A percentile compares a stretch with the other conserved stretches of the same genome.
Evolutionary conservation across 371 early-diverging fungal genomes (phyloP).

Genomic region (Rhizopus delemar): DNA sequence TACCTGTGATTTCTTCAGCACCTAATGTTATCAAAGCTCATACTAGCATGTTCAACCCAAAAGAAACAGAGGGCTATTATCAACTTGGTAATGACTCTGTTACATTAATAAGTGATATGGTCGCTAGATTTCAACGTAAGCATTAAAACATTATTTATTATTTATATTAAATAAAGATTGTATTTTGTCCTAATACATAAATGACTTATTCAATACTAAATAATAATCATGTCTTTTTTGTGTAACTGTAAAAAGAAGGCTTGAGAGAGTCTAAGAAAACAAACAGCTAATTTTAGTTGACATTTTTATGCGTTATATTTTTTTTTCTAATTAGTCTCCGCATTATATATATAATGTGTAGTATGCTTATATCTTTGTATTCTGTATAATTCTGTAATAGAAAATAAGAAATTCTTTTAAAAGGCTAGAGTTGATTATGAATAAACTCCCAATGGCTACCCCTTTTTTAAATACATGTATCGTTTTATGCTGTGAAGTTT

Average conservation of each 20-base stretch:
- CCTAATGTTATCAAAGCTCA: conserved; percentile 54
- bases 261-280: conserved; percentile 51
- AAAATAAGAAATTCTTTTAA: too few species aligned
- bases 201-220: background rate
- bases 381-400: too few species aligned
- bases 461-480: too few species aligned
- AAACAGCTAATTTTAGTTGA: too few species aligned
- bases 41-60: conserved; percentile 58
- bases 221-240: conserved; percentile 86
- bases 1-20: conserved; percentile 30
- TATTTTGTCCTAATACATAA: background rate
- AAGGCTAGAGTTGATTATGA: too few species aligned
- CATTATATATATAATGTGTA: too few species aligned
- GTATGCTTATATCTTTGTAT: too few species aligned
- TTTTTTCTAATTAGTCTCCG: too few species aligned
- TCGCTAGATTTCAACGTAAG: conserved; percentile 33
- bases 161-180: too few species aligned
- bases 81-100: conserved; percentile 51
- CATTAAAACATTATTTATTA: conserved; percentile 5
- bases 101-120: conserved; percentile 45
- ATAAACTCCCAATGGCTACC: too few species aligned
- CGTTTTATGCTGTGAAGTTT: too few species aligned
- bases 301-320: too few species aligned
- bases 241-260: conserved; percentile 91
- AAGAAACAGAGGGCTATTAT: conserved; percentile 53